Evolutionary conservation across 2,329 filamentous ascomycete species (phyloP).

Genomic region (Fonsecaea nubica): DNA sequence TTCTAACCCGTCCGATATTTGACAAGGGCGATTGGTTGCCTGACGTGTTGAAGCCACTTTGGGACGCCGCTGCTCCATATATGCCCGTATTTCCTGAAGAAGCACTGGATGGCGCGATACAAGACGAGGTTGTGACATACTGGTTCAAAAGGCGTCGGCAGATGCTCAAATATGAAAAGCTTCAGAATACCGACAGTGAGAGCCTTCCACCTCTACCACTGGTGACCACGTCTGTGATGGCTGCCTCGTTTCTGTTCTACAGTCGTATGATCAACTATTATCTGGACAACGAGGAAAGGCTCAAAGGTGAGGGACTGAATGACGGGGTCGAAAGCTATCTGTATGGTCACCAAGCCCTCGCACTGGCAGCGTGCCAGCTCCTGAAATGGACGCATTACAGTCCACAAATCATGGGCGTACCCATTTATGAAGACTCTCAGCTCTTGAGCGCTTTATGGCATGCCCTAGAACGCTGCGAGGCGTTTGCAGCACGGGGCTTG

Average conservation of each 20-base stretch:
- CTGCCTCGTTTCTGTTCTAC: conserved; percentile 8
- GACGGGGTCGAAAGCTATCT: conserved; percentile 9
- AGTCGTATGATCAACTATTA: conserved; percentile 19
- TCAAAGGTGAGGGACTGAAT: neutral
- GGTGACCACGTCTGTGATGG: conserved; percentile 6
- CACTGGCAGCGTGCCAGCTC: conserved; percentile 16
- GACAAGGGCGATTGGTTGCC: conserved; percentile 12
- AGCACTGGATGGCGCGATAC: conserved; percentile 5
- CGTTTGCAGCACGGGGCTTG: neutral
- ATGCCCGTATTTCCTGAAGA: neutral
- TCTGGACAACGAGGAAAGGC: conserved; percentile 2
- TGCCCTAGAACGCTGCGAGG: conserved; percentile 12
- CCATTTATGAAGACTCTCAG: conserved; percentile 19
- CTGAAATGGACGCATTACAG: neutral
- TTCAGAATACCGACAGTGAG: neutral
- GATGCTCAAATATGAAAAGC: conserved; percentile 3
- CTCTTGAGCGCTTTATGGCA: conserved; percentile 3
- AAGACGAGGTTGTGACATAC: neutral
- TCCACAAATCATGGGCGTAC: conserved; percentile 19
- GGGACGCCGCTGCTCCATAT: conserved; percentile 14
- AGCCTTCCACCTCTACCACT: conserved; percentile 3
- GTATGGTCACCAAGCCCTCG: conserved; percentile 21
- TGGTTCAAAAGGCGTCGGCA: conserved; percentile 12
- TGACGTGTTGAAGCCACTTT: conserved; percentile 12
- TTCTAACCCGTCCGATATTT: conserved; percentile 12